These are phyloP conservation scores for Aspergillus piperis DNA, from an alignment of 2,329 filamentous ascomycete genomes.

Conservation along the genomic window DNA sequence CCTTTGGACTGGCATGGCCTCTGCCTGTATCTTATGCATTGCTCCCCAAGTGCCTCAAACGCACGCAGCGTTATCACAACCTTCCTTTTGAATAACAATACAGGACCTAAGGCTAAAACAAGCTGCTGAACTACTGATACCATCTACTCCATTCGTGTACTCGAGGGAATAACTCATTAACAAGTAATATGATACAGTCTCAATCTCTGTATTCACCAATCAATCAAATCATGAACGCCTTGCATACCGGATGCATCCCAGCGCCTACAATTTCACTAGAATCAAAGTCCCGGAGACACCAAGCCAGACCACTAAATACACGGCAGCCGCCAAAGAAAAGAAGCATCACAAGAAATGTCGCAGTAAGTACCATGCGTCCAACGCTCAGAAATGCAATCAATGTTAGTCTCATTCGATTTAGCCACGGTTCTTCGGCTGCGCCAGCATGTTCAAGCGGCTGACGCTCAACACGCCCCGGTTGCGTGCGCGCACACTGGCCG, in stretches of 20 bases:
- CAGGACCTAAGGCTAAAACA: no score
- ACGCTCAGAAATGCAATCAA: slow-evolving; percentile 17
- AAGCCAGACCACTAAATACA: slow-evolving; percentile 1
- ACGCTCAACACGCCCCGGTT: slow-evolving; percentile 42
- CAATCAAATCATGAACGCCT: background rate
- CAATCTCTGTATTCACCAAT: background rate
- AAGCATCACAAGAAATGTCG: slow-evolving; percentile 2
- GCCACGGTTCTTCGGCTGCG: slow-evolving; percentile 46
- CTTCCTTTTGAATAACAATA: no score
- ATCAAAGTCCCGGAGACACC: background rate
- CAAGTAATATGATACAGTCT: background rate
- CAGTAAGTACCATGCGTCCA: slow-evolving; percentile 3
- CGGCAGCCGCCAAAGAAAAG: slow-evolving; percentile 1
- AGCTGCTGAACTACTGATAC: no score
- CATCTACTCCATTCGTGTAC: background rate
- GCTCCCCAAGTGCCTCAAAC: no score
- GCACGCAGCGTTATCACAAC: no score
- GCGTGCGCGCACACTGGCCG: slow-evolving; percentile 33
- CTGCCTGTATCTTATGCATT: no score
- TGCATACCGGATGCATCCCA: background rate
- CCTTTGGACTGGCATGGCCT: no score
- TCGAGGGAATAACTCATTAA: background rate
- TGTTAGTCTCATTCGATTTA: slow-evolving; percentile 14
- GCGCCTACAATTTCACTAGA: background rate
- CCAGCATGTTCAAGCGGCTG: slow-evolving; percentile 51